Percentiles rank a stretch among this genome's conserved stretches.
Conservation (phyloP, 2,329 filamentous ascomycete genomes). For the Colletotrichum musicola region DNA sequence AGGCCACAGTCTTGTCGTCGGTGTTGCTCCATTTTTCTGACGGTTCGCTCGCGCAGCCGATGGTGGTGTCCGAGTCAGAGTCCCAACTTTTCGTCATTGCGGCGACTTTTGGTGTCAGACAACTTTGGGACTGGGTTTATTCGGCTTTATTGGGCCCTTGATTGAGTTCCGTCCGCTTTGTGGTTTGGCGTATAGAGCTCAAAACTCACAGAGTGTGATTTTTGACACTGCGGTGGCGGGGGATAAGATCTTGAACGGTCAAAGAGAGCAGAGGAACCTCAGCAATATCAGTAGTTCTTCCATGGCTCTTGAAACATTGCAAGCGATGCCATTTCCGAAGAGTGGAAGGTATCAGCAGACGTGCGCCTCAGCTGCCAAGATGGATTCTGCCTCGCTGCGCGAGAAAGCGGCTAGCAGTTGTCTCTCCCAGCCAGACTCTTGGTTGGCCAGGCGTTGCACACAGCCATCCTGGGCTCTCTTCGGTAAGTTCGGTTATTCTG, state of each 20-base stretch:
- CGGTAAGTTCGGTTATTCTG: neutral
- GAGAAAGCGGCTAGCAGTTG: neutral
- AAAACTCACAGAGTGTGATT: too few species aligned
- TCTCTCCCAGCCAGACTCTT: neutral
- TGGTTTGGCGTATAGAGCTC: too few species aligned
- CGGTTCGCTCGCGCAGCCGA: neutral
- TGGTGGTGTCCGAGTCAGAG: neutral
- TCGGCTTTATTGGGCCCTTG: neutral
- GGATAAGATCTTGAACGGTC: too few species aligned
- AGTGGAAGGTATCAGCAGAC: neutral
- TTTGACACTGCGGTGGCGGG: too few species aligned
- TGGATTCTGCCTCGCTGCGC: neutral
- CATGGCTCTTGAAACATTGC: neutral
- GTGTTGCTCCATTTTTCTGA: conserved; percentile 2
- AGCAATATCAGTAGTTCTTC: too few species aligned
- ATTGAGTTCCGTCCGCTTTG: too few species aligned
- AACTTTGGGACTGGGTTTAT: neutral
- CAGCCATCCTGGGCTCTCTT: neutral
- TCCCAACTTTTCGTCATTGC: neutral
- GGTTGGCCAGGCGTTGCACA: neutral
- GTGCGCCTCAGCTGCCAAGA: conserved; percentile 7
- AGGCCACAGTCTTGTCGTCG: neutral
- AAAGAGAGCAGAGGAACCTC: too few species aligned
- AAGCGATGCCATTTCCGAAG: neutral
- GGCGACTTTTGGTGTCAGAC: neutral